These are phyloP conservation scores for Jamesozyma jinghongensis DNA, from an alignment of 805 yeast species.

Conservation along the genomic window DNA sequence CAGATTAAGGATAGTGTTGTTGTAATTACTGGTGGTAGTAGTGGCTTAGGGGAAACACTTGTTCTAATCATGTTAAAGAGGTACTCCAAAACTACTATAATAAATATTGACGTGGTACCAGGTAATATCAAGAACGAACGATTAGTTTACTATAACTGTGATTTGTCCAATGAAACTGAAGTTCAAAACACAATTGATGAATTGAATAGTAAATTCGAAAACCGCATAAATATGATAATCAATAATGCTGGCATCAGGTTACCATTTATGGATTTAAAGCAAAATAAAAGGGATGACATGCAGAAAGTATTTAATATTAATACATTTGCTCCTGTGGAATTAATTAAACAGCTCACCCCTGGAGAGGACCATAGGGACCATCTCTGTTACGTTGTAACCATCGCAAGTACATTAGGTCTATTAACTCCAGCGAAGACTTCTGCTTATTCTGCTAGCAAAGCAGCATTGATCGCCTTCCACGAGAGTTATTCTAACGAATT, in stretches of 20 bases:
- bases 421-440: constrained; percentile 68
- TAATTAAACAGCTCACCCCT: constrained; percentile 62
- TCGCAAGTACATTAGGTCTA: constrained; percentile 74
- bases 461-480: constrained; percentile 74
- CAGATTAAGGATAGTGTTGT: constrained; percentile 5
- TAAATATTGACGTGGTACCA: constrained; percentile 19
- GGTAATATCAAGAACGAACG: constrained; percentile 5
- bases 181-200: constrained; percentile 33
- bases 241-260: constrained; percentile 77
- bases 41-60: constrained; percentile 30
- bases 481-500: constrained; percentile 73
- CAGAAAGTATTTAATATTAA: constrained; percentile 59
- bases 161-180: constrained; percentile 44
- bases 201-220: constrained; percentile 40
- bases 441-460: constrained; percentile 80
- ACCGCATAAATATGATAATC: constrained; percentile 49
- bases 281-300: constrained; percentile 30
- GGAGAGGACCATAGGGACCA: constrained; percentile 33
- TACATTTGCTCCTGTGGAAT: constrained; percentile 52
- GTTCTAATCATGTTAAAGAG: constrained; percentile 13
- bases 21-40: constrained; percentile 33
- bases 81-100: constrained; percentile 17
- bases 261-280: constrained; percentile 41
- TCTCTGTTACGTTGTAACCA: constrained; percentile 67
- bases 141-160: constrained; percentile 50